Base-by-base conservation (phyloP, 2,329 filamentous ascomycete genomes). In the Chaetomium globosum region DNA sequence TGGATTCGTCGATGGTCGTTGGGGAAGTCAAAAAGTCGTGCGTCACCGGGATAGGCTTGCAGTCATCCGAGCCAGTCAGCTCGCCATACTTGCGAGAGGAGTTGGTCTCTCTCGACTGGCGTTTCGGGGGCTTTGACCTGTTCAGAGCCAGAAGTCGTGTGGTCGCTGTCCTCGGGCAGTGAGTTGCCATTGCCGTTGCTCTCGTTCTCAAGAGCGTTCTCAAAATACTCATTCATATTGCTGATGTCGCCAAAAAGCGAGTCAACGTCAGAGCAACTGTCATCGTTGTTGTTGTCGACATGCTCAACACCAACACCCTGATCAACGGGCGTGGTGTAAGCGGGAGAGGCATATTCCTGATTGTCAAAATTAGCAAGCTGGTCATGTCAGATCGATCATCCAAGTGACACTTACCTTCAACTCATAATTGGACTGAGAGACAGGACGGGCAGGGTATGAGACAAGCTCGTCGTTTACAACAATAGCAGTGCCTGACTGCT, bases 401-500 rank as follows among this genome's bases (percentile, higher is more conserved):
- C 4, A 16, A 19, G 1, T 12, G 43, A 43, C 21, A 52, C 57
- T 51, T 10, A 64, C 62, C 56, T 64, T 48, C 8, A 23, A 26
- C 19, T 49, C 49, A 33, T 51, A n/a, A 19, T 31, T 19, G 28
- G 57, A 6, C 58, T 49, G 54, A 19, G 36, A 28, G 43, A n/a
- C 9, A 36, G 33, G 1, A 26, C 26, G 46, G 36, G 55, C 59
- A 46, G 21, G 33, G 30, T 28, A 33, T n/a, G 56, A 46, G 36
- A 52, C 21, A 49, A 10, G 48, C 21, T 43, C 54, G n/a, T n/a
- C 28, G 51, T 19, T 58, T 39, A 60, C 51, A 66, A 43, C 64
- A 61, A 10, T 10, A 23, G 60, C 51, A 66, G 64, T 66, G 13
- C 60, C 51, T 43, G 64, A 63, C 64, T 63, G 64, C 56, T 53